Base-by-base conservation (phyloP, 1,284 basidiomycete genomes). In the Ustilago trichophora region DNA sequence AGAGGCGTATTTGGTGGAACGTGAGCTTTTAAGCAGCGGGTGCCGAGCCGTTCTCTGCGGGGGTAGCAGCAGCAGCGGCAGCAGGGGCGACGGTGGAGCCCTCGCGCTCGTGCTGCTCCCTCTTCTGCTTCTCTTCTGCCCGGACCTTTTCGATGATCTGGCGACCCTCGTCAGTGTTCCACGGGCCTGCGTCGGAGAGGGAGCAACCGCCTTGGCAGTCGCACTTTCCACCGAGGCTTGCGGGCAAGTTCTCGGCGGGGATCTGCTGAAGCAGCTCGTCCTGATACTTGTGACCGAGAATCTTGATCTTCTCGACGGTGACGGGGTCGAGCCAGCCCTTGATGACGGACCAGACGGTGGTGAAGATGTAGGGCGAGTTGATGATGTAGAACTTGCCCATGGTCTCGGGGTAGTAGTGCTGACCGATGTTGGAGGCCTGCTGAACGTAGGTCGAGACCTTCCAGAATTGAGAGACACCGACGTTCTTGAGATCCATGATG, bases 381-480 rank as follows among this genome's bases (percentile, higher is more conserved):
- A 78, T 90, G 86, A 97, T 93, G 85, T 85, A 97, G 86, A 96
- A 95, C 81, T 91, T 91, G 83, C 93, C 93, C 93, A 97, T 95
- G 67, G 88, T 90, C 83, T 82, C 80, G n/a, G 80, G 80, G 49
- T 84, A 96, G 76, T 91, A 86, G 84, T 95, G 88, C 84, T 98
- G 94, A 7, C 92, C 91, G 82, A 98, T 90, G 37, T 84, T 83
- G 4, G 90, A 86, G 0, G 93, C 91, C 32, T 88, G 84, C 68
- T 86, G 87, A 38, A 98, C 90, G 84, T 95, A 97, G 83, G 91
- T 89, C 83, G 93, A 94, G 2, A 80, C 94, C 80, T 88, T 88
- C 84, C 90, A 93, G 82, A 97, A 98, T 80, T 88, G 89, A 62
- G 87, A 84, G 70, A 98, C 82, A 24, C 90, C 88, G 51, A 96